Percentiles rank a stretch among this genome's conserved stretches.
These are phyloP conservation scores for Rosellinia necatrix DNA, from an alignment of 2,329 filamentous ascomycete species.

Conservation along the genomic window DNA sequence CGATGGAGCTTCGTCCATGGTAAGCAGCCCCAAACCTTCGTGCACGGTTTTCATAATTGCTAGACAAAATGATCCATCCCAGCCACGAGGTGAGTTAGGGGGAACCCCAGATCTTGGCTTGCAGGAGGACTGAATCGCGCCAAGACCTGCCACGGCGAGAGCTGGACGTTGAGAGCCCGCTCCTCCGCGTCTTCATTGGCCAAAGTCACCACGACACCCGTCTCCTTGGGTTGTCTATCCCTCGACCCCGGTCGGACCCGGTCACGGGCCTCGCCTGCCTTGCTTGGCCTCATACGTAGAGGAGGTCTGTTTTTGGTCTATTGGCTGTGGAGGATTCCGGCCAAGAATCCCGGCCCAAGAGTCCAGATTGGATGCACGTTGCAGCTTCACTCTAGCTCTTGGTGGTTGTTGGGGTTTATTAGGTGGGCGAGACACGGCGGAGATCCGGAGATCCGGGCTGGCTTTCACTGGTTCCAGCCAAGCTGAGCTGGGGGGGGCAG, in stretches of 20 bases:
- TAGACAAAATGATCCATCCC: no score
- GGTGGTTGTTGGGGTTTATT: no score
- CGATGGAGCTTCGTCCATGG: no score
- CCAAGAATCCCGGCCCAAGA: not conserved
- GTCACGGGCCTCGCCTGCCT: not conserved
- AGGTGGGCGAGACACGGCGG: no score
- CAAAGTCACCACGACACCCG: not conserved
- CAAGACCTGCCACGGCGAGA: not conserved
- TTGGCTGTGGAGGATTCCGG: not conserved
- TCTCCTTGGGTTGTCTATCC: not conserved
- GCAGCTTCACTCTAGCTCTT: not conserved
- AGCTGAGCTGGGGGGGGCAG: no score
- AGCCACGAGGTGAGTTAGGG: not conserved
- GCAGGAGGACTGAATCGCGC: not conserved
- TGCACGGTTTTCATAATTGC: no score
- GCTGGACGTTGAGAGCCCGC: not conserved
- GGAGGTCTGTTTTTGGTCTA: not conserved
- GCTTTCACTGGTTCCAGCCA: no score
- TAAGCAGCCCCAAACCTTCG: no score
- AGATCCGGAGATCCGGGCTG: no score
- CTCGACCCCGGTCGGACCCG: no score
- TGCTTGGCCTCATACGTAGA: not conserved
- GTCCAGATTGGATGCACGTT: not conserved
- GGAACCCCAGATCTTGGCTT: conserved; percentile 7
- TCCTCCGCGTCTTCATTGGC: not conserved